Base-by-base conservation (phyloP, 2,329 filamentous ascomycete species). In the Stromatinia cepivora region DNA sequence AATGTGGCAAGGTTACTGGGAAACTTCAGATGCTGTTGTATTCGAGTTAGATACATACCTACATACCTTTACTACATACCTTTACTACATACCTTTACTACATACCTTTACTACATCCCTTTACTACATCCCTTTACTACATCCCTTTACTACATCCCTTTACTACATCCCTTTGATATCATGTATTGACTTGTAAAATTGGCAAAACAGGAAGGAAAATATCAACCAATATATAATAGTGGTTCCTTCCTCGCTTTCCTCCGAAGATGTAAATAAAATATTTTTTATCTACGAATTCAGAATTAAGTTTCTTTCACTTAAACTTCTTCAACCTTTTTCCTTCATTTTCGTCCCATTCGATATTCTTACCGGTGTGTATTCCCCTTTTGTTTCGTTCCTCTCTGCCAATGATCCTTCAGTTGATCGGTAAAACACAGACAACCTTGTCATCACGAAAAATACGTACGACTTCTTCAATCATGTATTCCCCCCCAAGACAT, bases 381-480 rank as follows among this genome's bases (percentile, higher is more conserved):
- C 52, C 63, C 62, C 25, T 31, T 45, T 66, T 9, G 50, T 66
- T 42, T 56, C 63, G 36, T 34, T 66, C 63, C 36, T 20, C n/a
- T 45, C 4, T 42, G 22, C 50, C 13, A 56, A 45, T 45, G 25
- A 66, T 66, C 62, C 15, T 31, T n/a, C 42, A 5, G 22, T 46
- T 20, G n/a, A 17, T 48, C 25, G 36, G 22, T 42, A 36, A 1
- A 31, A 63, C 28, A 63, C 9, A 9, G 22, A n/a, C 8, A 63
- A 63, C 58, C 58, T 62, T 62, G 42, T 4, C 45, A 62, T 20
- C 6, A 13, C 17, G 58, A 8, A 25, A 42, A 28, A 65, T 42
- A n/a, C 25, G 34, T 42, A 42, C 62, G 53, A 34, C n/a, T 42
- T 45, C 42, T 31, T 48, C 42, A 20, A 25, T 63, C 50, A 5